Base-by-base conservation (phyloP, 1,284 basidiomycete species). In the Nidula niveotomentosa region DNA sequence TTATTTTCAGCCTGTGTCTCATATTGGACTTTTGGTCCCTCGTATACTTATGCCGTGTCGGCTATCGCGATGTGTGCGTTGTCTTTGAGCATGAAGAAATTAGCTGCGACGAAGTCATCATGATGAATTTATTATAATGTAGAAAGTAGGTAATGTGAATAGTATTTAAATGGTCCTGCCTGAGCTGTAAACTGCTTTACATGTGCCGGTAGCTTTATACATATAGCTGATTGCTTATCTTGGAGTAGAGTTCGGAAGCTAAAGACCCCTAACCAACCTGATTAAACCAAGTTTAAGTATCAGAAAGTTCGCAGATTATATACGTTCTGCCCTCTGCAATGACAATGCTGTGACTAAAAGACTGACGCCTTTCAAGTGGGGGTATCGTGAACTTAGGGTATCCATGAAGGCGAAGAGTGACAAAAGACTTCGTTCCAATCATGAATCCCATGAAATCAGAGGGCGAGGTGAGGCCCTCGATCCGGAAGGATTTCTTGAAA, bases 11-110 rank as follows among this genome's bases (percentile, higher is more conserved):
- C 91, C 6, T 93, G 90, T 67, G 88, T 81, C 17, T 84, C 86
- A n/a, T 95, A 95, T 68, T 93, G 90, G 90, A 90, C 88, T 2
- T 85, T 91, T 60, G 90, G 93, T 2, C 94, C 94, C 17, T 82
- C 88, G 2, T 60, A 79, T 43, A 93, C 90, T n/a, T 96, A 95
- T 62, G 73, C 79, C 3, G 67, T 80, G 6, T 81, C 85, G 45
- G 90, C 86, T 0, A 60, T 79, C 39, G 83, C 85, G 0, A 92
- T 91, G 88, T 67, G 81, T 18, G 68, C 71, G 7, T 70, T 91
- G 48, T 77, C 81, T 1, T 58, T 63, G 17, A 71, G 70, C 48
- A 89, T 90, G 85, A 76, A 69, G 60, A 69, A 72, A 17, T 69
- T 82, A 49, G 71, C 77, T 39, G 60, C 58, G 37, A 70, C 66